Evolutionary conservation across 1,139 yeast species (phyloP).

Genomic region (Pneumocystis sp.): DNA sequence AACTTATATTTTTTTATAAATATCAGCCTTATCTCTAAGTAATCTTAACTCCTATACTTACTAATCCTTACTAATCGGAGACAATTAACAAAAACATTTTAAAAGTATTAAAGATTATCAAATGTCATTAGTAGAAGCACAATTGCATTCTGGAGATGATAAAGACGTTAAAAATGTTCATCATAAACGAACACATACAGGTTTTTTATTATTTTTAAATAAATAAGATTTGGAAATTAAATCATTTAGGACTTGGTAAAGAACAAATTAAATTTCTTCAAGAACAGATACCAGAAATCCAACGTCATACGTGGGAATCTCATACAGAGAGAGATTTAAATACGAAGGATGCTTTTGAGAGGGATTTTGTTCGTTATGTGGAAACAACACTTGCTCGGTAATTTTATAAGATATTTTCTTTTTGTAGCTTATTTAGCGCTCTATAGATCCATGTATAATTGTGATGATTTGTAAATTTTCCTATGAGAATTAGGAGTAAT

Average conservation of each 20-base stretch:
- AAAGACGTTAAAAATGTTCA: not conserved
- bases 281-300: not conserved
- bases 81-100: not conserved
- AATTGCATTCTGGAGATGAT: not conserved
- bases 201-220: not conserved
- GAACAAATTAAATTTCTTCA: not conserved
- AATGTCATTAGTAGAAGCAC: not conserved
- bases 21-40: too few species aligned
- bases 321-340: slow-evolving; percentile 28
- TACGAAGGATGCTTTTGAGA: slow-evolving; percentile 38
- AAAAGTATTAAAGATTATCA: not conserved
- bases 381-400: slow-evolving; percentile 64
- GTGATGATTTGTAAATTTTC: slow-evolving; percentile 44
- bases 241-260: not conserved
- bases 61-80: not conserved
- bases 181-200: not conserved
- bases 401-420: not conserved
- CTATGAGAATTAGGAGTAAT: not conserved
- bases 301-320: not conserved
- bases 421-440: not conserved
- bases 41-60: too few species aligned
- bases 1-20: too few species aligned
- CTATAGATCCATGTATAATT: slow-evolving; percentile 61
- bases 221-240: not conserved
- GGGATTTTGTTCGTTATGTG: slow-evolving; percentile 64